A percentile compares a stretch with the other conserved stretches of the same genome.
Conservation (phyloP, 306 rosid species). For the Inga oerstediana region DNA sequence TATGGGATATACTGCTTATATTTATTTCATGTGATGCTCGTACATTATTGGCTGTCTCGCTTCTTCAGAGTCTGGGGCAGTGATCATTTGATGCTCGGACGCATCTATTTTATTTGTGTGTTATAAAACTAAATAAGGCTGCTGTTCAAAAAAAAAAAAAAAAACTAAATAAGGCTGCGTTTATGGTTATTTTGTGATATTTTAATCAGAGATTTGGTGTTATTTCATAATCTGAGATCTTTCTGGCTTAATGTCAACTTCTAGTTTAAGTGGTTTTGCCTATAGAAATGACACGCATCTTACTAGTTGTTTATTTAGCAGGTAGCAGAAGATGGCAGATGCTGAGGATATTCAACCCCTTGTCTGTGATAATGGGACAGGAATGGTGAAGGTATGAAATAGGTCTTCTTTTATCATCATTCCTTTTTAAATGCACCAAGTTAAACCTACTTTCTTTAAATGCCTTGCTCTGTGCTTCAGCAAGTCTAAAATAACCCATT, state of each 20-base stretch:
- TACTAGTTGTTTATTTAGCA: constrained; percentile 28
- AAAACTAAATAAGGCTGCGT: background rate
- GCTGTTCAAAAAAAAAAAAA: too few species aligned
- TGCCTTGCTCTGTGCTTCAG: background rate
- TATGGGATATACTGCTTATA: background rate
- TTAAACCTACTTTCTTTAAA: background rate
- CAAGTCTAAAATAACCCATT: background rate
- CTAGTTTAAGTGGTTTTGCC: background rate
- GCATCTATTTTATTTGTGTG: background rate
- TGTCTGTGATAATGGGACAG: constrained; percentile 69
- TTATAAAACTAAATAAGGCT: background rate
- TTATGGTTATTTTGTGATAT: background rate
- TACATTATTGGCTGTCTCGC: background rate
- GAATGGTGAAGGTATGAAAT: constrained; percentile 57
- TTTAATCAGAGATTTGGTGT: background rate
- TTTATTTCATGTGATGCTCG: background rate
- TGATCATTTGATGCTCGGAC: background rate
- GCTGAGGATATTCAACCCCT: constrained; percentile 92
- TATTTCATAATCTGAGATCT: background rate
- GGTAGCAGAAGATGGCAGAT: constrained; percentile 83
- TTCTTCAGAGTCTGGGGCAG: background rate
- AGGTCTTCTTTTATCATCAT: background rate
- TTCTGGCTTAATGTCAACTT: background rate
- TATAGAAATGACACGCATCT: background rate
- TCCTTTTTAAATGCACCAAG: background rate